Base-by-base conservation (phyloP, 148 eudicot species). In the Nepenthes gracilis region DNA sequence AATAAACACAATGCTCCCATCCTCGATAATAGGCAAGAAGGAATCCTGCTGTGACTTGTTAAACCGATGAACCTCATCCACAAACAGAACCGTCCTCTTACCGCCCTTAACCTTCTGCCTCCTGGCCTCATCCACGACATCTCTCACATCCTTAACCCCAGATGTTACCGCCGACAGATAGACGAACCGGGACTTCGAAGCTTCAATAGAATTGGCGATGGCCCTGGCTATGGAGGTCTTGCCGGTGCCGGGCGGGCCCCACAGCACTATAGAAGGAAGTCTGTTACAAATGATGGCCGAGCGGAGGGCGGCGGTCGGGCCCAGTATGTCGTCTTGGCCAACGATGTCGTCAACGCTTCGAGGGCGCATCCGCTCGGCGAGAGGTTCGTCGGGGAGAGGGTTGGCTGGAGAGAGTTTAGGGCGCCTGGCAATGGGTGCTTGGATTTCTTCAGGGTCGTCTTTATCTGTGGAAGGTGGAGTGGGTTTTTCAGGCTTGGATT, bases 181-280 rank as follows among this genome's bases (percentile, higher is more conserved):
- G 2, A 83, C 96, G 8, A 87, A 85, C 43, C 79, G 69, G 48
- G 85, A 85, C 2, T 12, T 23, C 1, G 78, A 55, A 6, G 69
- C 58, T 23, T 23, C 23, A 0, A 23, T 23, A 2, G 75, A 69
- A 51, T 63, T 65, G 1, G 72, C 75, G 14, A 91, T 72, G 38
- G 96, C 86, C 64, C 71, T 75, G 52, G 90, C 97, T 12, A 91
- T 87, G 64, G 97, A 79, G 55, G 97, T 91, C 67, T 91, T 91
- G 2, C 97, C 97, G 0, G 90, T 83, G 6, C 97, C 97, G n/a
- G 97, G 97, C 33, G 97, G 96, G 58, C 97, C 97, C 96, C 97
- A 91, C 2, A 91, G 65, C 15, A 91, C 58, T 10, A 87, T 54
- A 2, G 97, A 91, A 5, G 96, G 93, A 14, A 91, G 73, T 13